Conservation (phyloP, 257 asterid species). For the Solanum paucissectum region DNA sequence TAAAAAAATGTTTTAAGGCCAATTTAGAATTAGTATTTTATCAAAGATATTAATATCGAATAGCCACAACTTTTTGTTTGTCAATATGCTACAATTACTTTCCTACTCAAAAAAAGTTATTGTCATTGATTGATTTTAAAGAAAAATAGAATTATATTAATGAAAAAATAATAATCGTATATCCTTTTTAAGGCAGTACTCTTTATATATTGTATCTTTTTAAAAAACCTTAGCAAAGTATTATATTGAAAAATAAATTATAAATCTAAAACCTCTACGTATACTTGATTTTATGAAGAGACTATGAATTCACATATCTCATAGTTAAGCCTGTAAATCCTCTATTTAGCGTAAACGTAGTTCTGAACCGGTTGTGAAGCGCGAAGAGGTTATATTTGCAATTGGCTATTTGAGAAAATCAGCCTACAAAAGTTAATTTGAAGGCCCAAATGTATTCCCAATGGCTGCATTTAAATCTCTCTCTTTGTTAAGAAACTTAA, state of each 20-base stretch:
- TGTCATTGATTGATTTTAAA: neutral
- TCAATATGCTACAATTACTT: neutral
- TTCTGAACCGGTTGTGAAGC: neutral
- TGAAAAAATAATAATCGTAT: too few species aligned
- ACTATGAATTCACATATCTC: neutral
- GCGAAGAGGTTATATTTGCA: neutral
- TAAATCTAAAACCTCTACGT: too few species aligned
- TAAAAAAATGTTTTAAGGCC: neutral
- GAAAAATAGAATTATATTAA: neutral
- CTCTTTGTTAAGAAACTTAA: too few species aligned
- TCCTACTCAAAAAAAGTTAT: neutral
- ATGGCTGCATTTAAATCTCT: neutral
- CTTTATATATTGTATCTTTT: too few species aligned
- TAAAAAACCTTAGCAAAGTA: neutral
- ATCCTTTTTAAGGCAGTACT: neutral
- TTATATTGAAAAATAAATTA: too few species aligned
- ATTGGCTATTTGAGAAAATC: neutral
- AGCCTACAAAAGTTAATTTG: neutral
- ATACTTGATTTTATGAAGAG: neutral
- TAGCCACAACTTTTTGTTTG: neutral
- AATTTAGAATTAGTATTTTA: neutral
- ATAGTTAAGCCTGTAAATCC: neutral
- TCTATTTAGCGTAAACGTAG: neutral
- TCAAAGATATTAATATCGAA: neutral
- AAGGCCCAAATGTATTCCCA: neutral